phyloP scores from a whole-genome alignment of 495 filamentous ascomycete species.

The Hypoxylon intermedium region DNA sequence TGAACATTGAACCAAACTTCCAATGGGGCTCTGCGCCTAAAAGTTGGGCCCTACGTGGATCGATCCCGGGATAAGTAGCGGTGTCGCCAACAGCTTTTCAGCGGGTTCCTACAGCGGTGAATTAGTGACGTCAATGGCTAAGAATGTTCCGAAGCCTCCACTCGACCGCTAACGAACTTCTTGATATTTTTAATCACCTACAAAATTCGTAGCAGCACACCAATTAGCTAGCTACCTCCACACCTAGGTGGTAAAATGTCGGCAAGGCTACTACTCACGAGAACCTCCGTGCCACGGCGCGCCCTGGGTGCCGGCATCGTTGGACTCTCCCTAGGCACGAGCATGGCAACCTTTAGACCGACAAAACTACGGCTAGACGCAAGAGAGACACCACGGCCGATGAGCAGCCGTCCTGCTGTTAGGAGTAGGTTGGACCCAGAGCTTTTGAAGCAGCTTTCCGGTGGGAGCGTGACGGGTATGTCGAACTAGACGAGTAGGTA shows the following conservation, averaged over 20 bases:
- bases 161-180: conserved; percentile 1
- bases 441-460: conserved; percentile 70
- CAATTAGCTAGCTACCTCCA: background rate
- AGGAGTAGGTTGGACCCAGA: conserved; percentile 55
- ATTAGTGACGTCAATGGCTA: conserved; percentile 33
- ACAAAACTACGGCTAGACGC: conserved; percentile 27
- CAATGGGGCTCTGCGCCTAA: background rate
- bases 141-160: conserved; percentile 16
- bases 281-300: conserved; percentile 21
- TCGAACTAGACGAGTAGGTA: background rate
- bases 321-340: conserved; percentile 36
- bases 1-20: background rate
- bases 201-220: background rate
- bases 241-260: too few relatives aligned
- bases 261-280: conserved; percentile 22
- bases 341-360: conserved; percentile 28
- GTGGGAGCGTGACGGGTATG: conserved; percentile 71
- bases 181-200: too few relatives aligned
- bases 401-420: conserved; percentile 16
- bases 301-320: conserved; percentile 33
- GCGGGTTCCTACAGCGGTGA: background rate
- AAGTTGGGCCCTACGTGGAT: conserved; percentile 19
- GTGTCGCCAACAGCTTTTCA: conserved; percentile 6
- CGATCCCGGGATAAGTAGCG: conserved; percentile 14
- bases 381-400: conserved; percentile 23